phyloP scores from a whole-genome alignment of 139 green algal genomes.

The Chlorella sp. region DNA sequence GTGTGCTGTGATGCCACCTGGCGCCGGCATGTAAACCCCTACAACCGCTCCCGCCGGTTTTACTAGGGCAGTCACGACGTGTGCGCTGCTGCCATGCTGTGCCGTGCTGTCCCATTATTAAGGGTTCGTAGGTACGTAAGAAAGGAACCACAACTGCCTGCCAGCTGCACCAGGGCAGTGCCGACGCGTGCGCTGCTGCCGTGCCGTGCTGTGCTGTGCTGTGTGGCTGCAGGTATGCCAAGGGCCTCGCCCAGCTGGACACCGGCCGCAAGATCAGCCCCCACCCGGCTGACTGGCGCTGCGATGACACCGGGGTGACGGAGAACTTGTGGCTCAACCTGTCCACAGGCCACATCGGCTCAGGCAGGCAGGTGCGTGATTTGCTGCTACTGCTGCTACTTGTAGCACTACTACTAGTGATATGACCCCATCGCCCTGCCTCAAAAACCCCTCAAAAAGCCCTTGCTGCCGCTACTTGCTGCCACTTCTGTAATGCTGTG shows the following conservation, averaged over 20 bases:
- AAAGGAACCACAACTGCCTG: no score
- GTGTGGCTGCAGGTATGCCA: conserved; percentile 79
- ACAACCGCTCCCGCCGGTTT: no score
- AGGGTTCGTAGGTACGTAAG: no score
- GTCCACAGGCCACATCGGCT: conserved; percentile 91
- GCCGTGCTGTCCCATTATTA: no score
- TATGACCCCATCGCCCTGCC: not conserved
- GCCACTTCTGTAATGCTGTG: not conserved
- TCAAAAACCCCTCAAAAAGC: not conserved
- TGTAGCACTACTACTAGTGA: not conserved
- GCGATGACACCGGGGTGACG: conserved; percentile 76
- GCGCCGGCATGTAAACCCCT: no score
- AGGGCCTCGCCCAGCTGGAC: conserved; percentile 71
- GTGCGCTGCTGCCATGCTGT: no score
- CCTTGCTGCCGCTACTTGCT: not conserved
- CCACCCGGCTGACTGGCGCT: conserved; percentile 72
- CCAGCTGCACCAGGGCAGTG: no score
- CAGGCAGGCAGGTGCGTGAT: conserved; percentile 60
- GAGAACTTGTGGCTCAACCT: conserved; percentile 99
- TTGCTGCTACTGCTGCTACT: not conserved
- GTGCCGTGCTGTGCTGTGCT: no score
- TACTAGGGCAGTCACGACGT: no score
- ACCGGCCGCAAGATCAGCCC: conserved; percentile 54
- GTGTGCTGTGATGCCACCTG: no score
- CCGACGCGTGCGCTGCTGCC: no score